phyloP scores from a whole-genome alignment of 1,139 yeast genomes.

The Oligophagozyma castellii region DNA sequence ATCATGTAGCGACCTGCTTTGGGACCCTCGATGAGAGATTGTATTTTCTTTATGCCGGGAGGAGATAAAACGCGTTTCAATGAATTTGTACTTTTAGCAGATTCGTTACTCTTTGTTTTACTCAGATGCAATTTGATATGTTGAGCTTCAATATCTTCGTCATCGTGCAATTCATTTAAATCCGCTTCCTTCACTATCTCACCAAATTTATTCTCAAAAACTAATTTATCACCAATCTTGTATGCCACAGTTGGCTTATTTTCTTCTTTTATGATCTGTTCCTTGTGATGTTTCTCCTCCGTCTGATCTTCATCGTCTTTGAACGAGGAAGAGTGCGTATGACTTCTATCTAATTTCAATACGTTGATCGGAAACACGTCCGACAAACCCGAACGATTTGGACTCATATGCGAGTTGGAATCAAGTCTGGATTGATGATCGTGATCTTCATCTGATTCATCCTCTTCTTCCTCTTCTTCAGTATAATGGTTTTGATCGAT shows the following conservation, averaged over 20 bases:
- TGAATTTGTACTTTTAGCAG: constrained; percentile 11
- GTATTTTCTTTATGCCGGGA: constrained; percentile 3
- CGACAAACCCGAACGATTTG: no score
- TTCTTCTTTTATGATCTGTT: constrained; percentile 11
- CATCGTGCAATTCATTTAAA: constrained; percentile 12
- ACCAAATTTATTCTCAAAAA: constrained; percentile 74
- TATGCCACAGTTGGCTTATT: constrained; percentile 36
- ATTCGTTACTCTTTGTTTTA: constrained; percentile 9
- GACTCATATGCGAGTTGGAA: neutral
- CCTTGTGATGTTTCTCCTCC: constrained; percentile 6
- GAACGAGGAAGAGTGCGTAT: constrained; percentile 1
- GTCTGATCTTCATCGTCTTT: constrained; percentile 3
- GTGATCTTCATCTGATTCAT: neutral
- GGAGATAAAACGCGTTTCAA: constrained; percentile 13
- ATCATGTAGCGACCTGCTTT: constrained; percentile 33
- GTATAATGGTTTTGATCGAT: neutral
- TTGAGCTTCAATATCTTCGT: constrained; percentile 10
- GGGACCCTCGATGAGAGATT: constrained; percentile 2
- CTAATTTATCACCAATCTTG: constrained; percentile 54
- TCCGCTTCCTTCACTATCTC: constrained; percentile 45
- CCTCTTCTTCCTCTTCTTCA: constrained; percentile 1
- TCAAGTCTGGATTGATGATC: constrained; percentile 1
- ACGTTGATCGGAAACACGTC: no score
- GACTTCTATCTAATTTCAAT: neutral
- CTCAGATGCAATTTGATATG: constrained; percentile 4